These are phyloP conservation scores for Rhytidhysteron rufulum DNA, from an alignment of 2,329 filamentous ascomycete genomes.

Conservation along the genomic window DNA sequence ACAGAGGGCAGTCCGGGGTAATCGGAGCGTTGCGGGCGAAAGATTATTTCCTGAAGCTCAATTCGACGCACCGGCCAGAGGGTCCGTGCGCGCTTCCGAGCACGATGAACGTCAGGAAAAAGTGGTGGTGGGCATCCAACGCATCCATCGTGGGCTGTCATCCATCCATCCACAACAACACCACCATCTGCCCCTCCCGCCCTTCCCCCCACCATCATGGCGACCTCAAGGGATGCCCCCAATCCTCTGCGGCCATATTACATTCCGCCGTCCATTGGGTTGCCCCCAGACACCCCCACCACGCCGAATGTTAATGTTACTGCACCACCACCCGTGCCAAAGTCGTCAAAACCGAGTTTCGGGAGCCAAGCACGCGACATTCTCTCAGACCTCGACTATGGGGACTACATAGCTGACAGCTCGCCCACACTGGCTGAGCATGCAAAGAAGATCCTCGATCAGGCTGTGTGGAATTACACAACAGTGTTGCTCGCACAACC, in stretches of 20 bases:
- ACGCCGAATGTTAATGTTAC: too few species aligned
- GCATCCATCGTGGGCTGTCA: neutral
- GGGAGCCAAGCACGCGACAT: conserved; percentile 72
- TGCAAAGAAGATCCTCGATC: conserved; percentile 73
- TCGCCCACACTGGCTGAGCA: conserved; percentile 68
- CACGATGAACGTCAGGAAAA: conserved; percentile 11
- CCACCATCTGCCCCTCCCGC: conserved; percentile 8
- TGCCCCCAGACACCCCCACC: conserved; percentile 45
- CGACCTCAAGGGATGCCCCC: conserved; percentile 44
- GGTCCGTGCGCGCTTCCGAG: neutral
- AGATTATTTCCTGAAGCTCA: too few species aligned
- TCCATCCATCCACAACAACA: conserved; percentile 9
- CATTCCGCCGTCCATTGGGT: conserved; percentile 64
- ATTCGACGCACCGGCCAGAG: neutral
- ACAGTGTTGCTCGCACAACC: conserved; percentile 87
- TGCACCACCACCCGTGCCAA: conserved; percentile 22
- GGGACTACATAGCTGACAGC: conserved; percentile 74
- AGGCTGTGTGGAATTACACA: conserved; percentile 87
- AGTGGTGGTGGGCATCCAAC: too few species aligned
- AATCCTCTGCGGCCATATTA: conserved; percentile 71
- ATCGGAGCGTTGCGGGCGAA: too few species aligned
- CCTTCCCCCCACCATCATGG: conserved; percentile 27
- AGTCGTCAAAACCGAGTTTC: conserved; percentile 47
- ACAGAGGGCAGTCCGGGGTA: too few species aligned
- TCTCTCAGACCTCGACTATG: conserved; percentile 87